Base-by-base conservation (phyloP, 495 filamentous ascomycete species). In the Penicillium tannophilum region DNA sequence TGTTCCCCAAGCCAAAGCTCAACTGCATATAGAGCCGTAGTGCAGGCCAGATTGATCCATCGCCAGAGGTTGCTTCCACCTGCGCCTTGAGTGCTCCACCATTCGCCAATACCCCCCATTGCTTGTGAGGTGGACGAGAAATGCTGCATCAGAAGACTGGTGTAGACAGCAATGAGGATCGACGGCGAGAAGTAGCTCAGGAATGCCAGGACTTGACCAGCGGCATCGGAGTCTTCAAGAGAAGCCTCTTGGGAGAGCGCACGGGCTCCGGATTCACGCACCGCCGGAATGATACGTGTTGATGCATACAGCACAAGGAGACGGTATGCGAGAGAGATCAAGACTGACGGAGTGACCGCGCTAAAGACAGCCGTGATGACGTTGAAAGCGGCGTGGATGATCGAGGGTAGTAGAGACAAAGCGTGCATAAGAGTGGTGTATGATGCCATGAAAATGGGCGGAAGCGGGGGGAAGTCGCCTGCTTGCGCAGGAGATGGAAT, bases 371-470 rank as follows among this genome's bases (percentile, higher is more conserved):
- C 91, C 31, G 90, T 83, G 60, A 97, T 85, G 63, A 97, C 94
- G 68, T 87, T 90, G 69, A 96, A 89, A 0, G 86, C 87, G 1
- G 92, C 90, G 67, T 89, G 90, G 7, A 96, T 85, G 45, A 90
- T 92, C 0, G 85, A 87, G 0, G 94, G 94, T 17, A 98, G 80
- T 10, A 84, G 85, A 33, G 89, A 88, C 36, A 98, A 79, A n/a
- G 90, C 82, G 59, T 95, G 89, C 31, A 97, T 73, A 19, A 97
- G 75, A 3, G 93, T 97, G 41, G 90, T 90, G 74, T 97, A 98
- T 28, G 92, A 96, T n/a, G 92, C 93, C 94, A 98, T 97, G 70
- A 98, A 90, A 49, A 97, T 92, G 0, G 94, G 94, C 2, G 94
- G 94, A 7, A 98, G 82, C 6, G 94, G 94, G 4, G 4, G 94